These are phyloP conservation scores for Linaria vulgaris DNA, from an alignment of 257 asterid species.

Conservation along the genomic window DNA sequence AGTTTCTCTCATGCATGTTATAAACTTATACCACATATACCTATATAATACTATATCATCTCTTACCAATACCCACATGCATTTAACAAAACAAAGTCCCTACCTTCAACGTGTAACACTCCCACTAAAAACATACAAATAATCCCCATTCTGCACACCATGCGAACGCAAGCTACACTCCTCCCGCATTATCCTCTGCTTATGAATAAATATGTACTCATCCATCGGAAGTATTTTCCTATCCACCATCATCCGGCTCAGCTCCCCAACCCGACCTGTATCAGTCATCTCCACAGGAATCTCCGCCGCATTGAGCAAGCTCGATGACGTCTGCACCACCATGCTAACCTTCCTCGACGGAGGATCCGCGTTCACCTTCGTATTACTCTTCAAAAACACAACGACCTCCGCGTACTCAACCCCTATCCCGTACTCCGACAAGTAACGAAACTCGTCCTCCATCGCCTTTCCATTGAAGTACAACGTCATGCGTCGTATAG, in stretches of 20 bases:
- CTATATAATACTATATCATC: too few relatives aligned
- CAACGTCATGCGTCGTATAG: constrained; percentile 56
- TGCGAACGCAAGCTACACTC: constrained; percentile 77
- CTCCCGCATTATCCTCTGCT: constrained; percentile 73
- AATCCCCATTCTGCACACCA: constrained; percentile 72
- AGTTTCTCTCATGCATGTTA: too few relatives aligned
- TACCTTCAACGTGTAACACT: constrained; percentile 37
- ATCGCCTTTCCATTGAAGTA: constrained; percentile 49
- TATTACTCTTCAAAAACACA: constrained; percentile 41
- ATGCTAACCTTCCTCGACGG: constrained; percentile 41
- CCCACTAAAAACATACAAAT: constrained; percentile 67
- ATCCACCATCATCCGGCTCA: constrained; percentile 44
- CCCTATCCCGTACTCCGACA: constrained; percentile 45
- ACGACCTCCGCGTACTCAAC: constrained; percentile 45
- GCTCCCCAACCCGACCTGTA: constrained; percentile 40
- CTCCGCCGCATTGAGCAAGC: constrained; percentile 52
- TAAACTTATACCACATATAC: too few relatives aligned
- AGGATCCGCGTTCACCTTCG: constrained; percentile 35
- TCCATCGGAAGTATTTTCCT: constrained; percentile 54
- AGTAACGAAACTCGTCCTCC: constrained; percentile 50
- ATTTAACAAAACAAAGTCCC: neutral
- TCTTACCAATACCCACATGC: too few relatives aligned
- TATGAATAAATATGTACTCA: constrained; percentile 75
- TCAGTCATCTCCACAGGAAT: constrained; percentile 63
- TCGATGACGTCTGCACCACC: constrained; percentile 61